Base-by-base conservation (phyloP, 2,329 filamentous ascomycete species). In the Fusarium fracticaudum region DNA sequence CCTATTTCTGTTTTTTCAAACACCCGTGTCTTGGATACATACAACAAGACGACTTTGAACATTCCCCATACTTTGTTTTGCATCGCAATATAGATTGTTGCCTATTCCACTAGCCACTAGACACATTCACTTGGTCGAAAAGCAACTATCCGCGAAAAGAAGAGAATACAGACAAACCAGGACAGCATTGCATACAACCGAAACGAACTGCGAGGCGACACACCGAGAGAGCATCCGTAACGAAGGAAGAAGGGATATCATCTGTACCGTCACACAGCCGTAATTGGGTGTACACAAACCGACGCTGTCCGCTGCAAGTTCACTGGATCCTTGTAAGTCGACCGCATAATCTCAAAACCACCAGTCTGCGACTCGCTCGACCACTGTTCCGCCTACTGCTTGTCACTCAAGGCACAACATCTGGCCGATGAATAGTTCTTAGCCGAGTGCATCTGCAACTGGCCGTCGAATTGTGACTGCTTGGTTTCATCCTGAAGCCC, bases 391-490 rank as follows among this genome's bases (percentile, higher is more conserved):
- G 58, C 35, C 43, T 65, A 47, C 57, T 70, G 50, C 50, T 51
- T 68, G 41, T 67, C 70, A 71, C 65, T 66, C 74, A 67, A 62
- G 53, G 59, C 58, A 71, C 77, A 73, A 55, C 53, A 62, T 69
- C 60, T 67, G 60, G 65, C 44, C 55, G 70, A 66, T 67, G 57
- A 64, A 69, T 68, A 67, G 68, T 69, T 68, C 68, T 63, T 73
- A 78, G 64, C 72, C 76, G 69, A 73, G 60, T 69, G 61, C 43
- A 64, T 48, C 76, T 80, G 79, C 78, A 78, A 65, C 72, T 70
- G 61, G 58, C 79, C 79, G 79, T 68, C 35, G 59, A 43, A 72
- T 78, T 67, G 76, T 76, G 76, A 78, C 72, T 55, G 47, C 55
- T 54, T 29, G 71, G 20, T 71, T 69, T 64, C 60, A 47, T 53